phyloP scores from a whole-genome alignment of 2,329 filamentous ascomycete species.

The Clonostachys sp. region DNA sequence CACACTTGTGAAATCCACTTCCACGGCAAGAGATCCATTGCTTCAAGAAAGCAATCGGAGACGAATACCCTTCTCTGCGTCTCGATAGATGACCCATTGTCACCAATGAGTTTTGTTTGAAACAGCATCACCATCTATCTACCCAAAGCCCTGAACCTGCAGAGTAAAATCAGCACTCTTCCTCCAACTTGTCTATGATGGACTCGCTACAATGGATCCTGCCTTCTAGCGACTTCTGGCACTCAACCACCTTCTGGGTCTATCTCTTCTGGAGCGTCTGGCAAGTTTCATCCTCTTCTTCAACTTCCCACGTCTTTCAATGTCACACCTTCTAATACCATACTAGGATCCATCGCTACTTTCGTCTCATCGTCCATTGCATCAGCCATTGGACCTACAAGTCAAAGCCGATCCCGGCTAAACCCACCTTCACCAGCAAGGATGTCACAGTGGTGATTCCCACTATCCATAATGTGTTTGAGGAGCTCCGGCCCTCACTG shows the following conservation, averaged over 20 bases:
- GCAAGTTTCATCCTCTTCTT: constrained; percentile 25
- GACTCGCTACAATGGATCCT: neutral
- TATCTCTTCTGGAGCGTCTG: constrained; percentile 37
- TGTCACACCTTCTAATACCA: neutral
- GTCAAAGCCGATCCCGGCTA: constrained; percentile 75
- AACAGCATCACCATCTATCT: too few species aligned
- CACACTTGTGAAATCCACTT: too few species aligned
- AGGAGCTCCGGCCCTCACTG: constrained; percentile 78
- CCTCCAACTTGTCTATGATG: too few species aligned
- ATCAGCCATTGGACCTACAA: constrained; percentile 83
- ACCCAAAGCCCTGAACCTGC: too few species aligned
- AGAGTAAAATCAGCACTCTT: too few species aligned
- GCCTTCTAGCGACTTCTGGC: constrained; percentile 25
- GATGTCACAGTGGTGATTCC: constrained; percentile 95
- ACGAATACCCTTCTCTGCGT: too few species aligned
- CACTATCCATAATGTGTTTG: constrained; percentile 82
- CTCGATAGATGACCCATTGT: too few species aligned
- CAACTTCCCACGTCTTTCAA: too few species aligned
- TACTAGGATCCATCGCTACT: constrained; percentile 79
- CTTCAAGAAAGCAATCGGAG: too few species aligned
- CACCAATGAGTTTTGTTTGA: too few species aligned
- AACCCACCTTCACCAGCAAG: constrained; percentile 71
- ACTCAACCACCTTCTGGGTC: constrained; percentile 42
- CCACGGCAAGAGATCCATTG: too few species aligned
- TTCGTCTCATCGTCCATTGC: constrained; percentile 80